phyloP scores from a whole-genome alignment of 345 rosid species.

The Garcia nutans region DNA sequence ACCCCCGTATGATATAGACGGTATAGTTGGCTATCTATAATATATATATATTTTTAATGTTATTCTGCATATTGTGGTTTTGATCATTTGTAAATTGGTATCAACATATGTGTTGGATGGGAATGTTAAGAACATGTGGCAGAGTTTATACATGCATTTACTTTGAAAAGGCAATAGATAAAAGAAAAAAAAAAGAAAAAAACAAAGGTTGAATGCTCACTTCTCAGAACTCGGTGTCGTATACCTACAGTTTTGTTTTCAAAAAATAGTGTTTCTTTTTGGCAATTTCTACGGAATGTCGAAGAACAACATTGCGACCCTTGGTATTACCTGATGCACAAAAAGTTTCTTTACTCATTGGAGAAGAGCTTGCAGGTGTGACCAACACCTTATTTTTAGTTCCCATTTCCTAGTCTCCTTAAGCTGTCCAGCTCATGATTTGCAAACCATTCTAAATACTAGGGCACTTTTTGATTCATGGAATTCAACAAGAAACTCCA shows the following conservation, averaged over 20 bases:
- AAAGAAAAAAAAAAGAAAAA: too few species aligned
- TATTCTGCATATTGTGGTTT: neutral
- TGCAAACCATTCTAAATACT: neutral
- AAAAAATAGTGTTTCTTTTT: neutral
- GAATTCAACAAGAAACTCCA: neutral
- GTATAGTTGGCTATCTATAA: slow-evolving; percentile 29
- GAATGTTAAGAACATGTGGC: neutral
- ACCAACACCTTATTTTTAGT: neutral
- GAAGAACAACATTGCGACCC: neutral
- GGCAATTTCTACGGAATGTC: neutral
- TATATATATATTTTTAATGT: neutral
- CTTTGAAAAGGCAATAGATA: neutral
- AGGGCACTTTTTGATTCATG: neutral
- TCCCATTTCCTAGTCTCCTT: neutral
- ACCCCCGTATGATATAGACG: slow-evolving; percentile 62
- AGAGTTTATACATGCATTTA: neutral
- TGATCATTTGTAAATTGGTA: neutral
- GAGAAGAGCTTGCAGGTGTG: neutral
- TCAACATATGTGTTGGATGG: neutral
- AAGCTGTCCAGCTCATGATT: neutral
- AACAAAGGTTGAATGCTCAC: neutral
- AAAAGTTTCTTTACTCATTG: neutral
- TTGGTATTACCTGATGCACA: neutral
- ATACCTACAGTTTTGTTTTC: neutral
- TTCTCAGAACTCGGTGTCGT: neutral